Percentiles rank a stretch among this genome's conserved stretches.
phyloP scores from a whole-genome alignment of 257 asterid genomes.

The Solanum sejunctum region DNA sequence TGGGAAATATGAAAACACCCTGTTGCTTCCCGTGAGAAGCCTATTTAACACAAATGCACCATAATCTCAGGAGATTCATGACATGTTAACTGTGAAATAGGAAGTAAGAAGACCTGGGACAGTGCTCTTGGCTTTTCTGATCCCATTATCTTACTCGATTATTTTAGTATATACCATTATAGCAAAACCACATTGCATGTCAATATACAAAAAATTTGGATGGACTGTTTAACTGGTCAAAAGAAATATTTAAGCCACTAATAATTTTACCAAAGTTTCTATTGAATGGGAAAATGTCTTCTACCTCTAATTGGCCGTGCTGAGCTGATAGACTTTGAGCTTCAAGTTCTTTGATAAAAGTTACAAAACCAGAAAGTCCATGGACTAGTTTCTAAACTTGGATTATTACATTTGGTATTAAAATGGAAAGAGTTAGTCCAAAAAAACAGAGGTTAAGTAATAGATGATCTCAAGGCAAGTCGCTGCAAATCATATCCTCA shows the following conservation, averaged over 20 bases:
- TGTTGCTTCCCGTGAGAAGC: background rate
- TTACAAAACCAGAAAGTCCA: background rate
- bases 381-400: background rate
- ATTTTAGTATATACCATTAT: background rate
- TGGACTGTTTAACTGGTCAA: background rate
- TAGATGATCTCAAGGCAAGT: background rate
- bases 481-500: background rate
- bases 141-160: background rate
- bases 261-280: background rate
- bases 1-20: background rate
- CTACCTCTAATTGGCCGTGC: background rate
- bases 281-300: background rate
- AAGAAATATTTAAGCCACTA: background rate
- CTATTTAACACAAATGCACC: background rate
- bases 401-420: background rate
- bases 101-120: background rate
- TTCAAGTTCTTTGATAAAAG: background rate
- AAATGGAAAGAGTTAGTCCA: background rate
- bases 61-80: background rate
- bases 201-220: background rate
- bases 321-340: background rate
- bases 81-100: background rate
- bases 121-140: background rate
- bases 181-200: background rate
- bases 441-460: background rate